These are phyloP conservation scores for Kluyveromyces sp. DNA, from an alignment of 1,139 yeast species.

Conservation along the genomic window DNA sequence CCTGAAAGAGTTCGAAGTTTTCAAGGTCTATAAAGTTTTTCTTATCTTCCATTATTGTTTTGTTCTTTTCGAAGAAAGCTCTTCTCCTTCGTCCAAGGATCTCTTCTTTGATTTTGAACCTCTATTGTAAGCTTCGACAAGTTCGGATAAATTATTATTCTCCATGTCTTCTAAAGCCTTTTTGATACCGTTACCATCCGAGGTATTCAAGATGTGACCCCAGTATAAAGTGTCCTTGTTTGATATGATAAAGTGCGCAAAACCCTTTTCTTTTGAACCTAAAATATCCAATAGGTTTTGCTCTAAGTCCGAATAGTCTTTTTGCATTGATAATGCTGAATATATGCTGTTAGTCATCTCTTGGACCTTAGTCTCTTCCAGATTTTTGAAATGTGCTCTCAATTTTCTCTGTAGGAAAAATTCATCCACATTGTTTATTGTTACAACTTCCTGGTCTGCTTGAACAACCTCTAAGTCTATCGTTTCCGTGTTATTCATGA, in stretches of 20 bases:
- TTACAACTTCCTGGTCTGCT: slow-evolving; percentile 11
- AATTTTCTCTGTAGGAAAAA: slow-evolving; percentile 44
- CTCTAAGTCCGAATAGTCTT: slow-evolving; percentile 38
- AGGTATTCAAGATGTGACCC: slow-evolving; percentile 40
- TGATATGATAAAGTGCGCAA: slow-evolving; percentile 33
- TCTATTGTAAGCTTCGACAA: neutral
- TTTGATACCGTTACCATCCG: slow-evolving; percentile 32
- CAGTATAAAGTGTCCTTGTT: slow-evolving; percentile 51
- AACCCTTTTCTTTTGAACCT: no score
- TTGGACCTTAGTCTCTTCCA: slow-evolving; percentile 35
- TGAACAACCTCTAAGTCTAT: neutral
- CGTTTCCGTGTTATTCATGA: neutral
- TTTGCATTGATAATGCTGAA: slow-evolving; percentile 2
- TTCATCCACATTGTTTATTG: slow-evolving; percentile 39
- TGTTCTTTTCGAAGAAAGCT: neutral
- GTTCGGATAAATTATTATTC: slow-evolving; percentile 24
- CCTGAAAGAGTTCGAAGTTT: slow-evolving; percentile 60
- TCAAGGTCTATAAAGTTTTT: slow-evolving; percentile 62
- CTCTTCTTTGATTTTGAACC: neutral
- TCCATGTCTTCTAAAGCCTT: slow-evolving; percentile 30
- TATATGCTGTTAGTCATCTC: slow-evolving; percentile 27
- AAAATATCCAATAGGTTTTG: neutral
- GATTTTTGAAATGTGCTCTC: slow-evolving; percentile 27
- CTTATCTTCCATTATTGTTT: slow-evolving; percentile 2
- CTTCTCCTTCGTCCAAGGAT: neutral